phyloP scores from a whole-genome alignment of 768 basidiomycete genomes.

The Calocybe gangraenosa region DNA sequence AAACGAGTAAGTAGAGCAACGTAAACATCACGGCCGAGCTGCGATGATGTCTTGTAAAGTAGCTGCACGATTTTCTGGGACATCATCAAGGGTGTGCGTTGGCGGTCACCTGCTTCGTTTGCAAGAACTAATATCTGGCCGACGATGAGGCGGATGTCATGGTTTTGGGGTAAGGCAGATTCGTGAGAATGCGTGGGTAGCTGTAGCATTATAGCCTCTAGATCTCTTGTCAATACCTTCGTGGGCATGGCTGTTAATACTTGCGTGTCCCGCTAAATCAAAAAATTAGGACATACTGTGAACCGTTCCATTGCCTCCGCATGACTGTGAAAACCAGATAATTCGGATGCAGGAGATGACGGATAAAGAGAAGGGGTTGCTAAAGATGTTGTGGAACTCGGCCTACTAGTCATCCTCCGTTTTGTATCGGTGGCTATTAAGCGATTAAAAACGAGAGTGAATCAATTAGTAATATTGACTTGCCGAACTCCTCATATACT shows the following conservation, averaged over 20 bases:
- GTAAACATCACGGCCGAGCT: slow-evolving; percentile 90
- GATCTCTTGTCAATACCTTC: slow-evolving; percentile 50
- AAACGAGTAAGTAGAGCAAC: slow-evolving; percentile 85
- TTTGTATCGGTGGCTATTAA: slow-evolving; percentile 49
- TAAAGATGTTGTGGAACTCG: slow-evolving; percentile 69
- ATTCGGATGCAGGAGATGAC: slow-evolving; percentile 63
- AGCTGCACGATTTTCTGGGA: slow-evolving; percentile 97
- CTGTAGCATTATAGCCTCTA: slow-evolving; percentile 78
- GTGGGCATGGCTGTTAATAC: slow-evolving; percentile 4
- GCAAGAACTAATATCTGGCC: slow-evolving; percentile 81
- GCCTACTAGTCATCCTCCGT: slow-evolving; percentile 57
- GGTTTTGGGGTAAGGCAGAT: slow-evolving; percentile 69
- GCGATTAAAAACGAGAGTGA: slow-evolving; percentile 5
- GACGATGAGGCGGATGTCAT: slow-evolving; percentile 82
- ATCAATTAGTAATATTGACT: slow-evolving; percentile 4
- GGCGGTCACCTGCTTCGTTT: slow-evolving; percentile 72
- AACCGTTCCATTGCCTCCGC: slow-evolving; percentile 91
- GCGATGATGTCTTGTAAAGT: slow-evolving; percentile 82
- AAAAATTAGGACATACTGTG: slow-evolving; percentile 40
- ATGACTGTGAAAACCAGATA: slow-evolving; percentile 50
- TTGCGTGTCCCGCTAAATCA: background rate
- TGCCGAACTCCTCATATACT: slow-evolving; percentile 96
- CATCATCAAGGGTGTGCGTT: slow-evolving; percentile 85
- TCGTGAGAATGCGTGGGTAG: slow-evolving; percentile 64
- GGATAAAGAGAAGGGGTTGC: slow-evolving; percentile 46